Base-by-base conservation (phyloP, 257 asterid genomes). In the Solanum okadae region DNA sequence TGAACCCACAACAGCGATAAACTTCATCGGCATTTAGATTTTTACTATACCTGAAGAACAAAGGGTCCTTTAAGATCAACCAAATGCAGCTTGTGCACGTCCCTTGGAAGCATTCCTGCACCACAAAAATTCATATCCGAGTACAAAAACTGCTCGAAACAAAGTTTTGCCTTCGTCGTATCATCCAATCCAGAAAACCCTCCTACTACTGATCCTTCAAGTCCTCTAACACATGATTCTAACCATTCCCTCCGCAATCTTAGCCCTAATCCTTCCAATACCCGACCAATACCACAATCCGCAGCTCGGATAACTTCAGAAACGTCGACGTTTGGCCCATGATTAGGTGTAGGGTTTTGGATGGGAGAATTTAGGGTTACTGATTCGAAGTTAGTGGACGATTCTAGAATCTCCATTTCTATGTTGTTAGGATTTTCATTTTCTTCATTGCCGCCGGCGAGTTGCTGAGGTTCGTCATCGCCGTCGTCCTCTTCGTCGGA, bases 1-100 rank as follows among this genome's bases (percentile, higher is more conserved):
- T 71, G 16, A 72, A 20, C 25, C 40, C 44, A 72, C 3, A 20
- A 20, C 13, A 34, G 6, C 6, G 44, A 37, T 35, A 75, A 75
- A 35, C 18, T 35, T 73, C 27, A 73, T 73, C 38, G 7, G 14
- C 81, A 73, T 20, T 75, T 23, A 22, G 9, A 22, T 6, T 81
- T 49, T 52, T 5, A 68, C 20, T 16, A 82, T 90, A 97, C 98
- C 99, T 97, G 99, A 92, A 96, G 93, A 68, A 97, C 95, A 89
- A 94, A 97, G 77, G 99, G 99, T 5, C 99, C 99, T 89, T 94
- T 90, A 70, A 96, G 95, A 90, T 95, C 95, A 91, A 94, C 95
- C 90, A 89, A 88, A 92, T 94, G 94, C 93, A 94, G 78, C 63
- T 84, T 82, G 75, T 92, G 93, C 31, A 96, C 96, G 63, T 93